Percentiles rank a stretch among this genome's conserved stretches.
phyloP scores from a whole-genome alignment of 2,329 filamentous ascomycete genomes.

The Talaromyces amestolkiae region DNA sequence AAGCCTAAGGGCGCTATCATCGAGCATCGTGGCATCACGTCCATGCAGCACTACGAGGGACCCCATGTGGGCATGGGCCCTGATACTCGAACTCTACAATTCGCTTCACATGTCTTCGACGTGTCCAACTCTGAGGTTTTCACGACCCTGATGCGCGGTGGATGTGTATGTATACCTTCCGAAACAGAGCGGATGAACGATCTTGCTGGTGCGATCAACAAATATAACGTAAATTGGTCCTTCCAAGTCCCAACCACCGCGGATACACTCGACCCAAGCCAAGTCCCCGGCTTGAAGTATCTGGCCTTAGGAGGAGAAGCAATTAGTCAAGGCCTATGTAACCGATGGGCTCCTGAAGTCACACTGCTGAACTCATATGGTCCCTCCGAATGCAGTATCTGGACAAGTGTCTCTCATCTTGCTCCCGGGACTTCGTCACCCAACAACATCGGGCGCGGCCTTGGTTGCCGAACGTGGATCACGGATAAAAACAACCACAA shows the following conservation, averaged over 20 bases:
- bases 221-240: conserved; percentile 53
- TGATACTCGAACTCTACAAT: conserved; percentile 58
- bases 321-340: conserved; percentile 19
- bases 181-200: conserved; percentile 40
- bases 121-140: conserved; percentile 55
- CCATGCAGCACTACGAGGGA: neutral
- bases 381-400: conserved; percentile 2
- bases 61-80: conserved; percentile 39
- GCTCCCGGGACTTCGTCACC: conserved; percentile 21
- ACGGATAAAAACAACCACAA: conserved; percentile 45
- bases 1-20: conserved; percentile 58
- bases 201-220: conserved; percentile 40
- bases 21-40: conserved; percentile 54
- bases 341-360: neutral
- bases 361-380: conserved; percentile 20
- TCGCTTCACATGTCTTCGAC: conserved; percentile 56
- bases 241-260: conserved; percentile 63
- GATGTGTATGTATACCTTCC: conserved; percentile 59
- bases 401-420: neutral
- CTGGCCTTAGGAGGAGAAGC: conserved; percentile 44
- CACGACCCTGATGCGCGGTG: conserved; percentile 55
- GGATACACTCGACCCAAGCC: conserved; percentile 34
- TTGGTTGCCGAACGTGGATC: conserved; percentile 47
- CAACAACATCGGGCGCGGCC: conserved; percentile 35
- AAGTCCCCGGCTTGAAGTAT: conserved; percentile 37